Percentiles rank a stretch among this genome's conserved stretches.
phyloP scores from a whole-genome alignment of 2,329 filamentous ascomycete species.

The Xenoacremonium recifei region DNA sequence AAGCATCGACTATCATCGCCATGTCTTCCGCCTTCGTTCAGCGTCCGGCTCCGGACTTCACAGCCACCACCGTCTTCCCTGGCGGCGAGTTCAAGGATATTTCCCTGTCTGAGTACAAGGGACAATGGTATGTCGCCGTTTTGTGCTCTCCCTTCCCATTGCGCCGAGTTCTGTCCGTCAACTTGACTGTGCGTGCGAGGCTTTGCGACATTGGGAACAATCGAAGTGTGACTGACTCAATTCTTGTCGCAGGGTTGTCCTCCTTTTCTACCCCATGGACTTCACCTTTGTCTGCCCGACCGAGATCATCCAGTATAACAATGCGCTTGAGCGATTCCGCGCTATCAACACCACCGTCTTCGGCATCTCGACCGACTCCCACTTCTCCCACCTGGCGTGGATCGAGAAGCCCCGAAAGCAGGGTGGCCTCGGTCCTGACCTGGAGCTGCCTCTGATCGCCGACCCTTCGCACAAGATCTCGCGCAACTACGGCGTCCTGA shows the following conservation, averaged over 20 bases:
- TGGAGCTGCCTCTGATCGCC: slow-evolving; percentile 60
- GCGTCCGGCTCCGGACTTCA: slow-evolving; percentile 48
- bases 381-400: slow-evolving; percentile 59
- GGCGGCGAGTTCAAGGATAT: slow-evolving; percentile 48
- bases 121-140: slow-evolving; percentile 41
- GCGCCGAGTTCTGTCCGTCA: no score
- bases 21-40: slow-evolving; percentile 49
- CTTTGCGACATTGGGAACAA: background rate
- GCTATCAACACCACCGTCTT: slow-evolving; percentile 59
- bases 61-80: slow-evolving; percentile 47
- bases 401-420: slow-evolving; percentile 55
- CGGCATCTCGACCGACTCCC: slow-evolving; percentile 61
- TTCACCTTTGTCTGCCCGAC: slow-evolving; percentile 68
- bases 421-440: slow-evolving; percentile 58
- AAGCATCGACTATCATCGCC: slow-evolving; percentile 15
- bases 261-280: slow-evolving; percentile 66
- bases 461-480: slow-evolving; percentile 62
- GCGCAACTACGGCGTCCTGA: slow-evolving; percentile 61
- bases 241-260: slow-evolving; percentile 51
- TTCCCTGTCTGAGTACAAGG: slow-evolving; percentile 42
- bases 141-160: no score
- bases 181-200: no score
- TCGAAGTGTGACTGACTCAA: slow-evolving; percentile 2
- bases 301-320: slow-evolving; percentile 64
- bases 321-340: slow-evolving; percentile 58